Evolutionary conservation across 129 eudicot genomes (phyloP).

Genomic region (Chrysanthemum lavandulifolium): DNA sequence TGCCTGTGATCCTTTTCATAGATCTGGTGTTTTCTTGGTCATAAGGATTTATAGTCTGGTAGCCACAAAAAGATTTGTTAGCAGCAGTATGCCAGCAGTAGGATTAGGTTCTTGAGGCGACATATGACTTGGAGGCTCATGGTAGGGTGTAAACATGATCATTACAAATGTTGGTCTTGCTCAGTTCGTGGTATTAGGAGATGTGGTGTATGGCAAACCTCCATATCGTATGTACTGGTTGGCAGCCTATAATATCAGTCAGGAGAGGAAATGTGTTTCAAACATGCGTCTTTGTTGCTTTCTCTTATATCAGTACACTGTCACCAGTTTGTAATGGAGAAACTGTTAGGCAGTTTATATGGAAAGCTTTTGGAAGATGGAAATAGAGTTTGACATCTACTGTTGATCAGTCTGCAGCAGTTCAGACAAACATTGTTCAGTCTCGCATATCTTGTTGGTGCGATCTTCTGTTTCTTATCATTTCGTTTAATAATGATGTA

Average conservation of each 20-base stretch:
- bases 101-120: constrained; percentile 22
- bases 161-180: neutral
- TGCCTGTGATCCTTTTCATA: neutral
- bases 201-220: neutral
- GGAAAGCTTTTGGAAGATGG: constrained; percentile 25
- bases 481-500: constrained; percentile 26
- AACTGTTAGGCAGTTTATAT: constrained; percentile 8
- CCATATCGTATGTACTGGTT: neutral
- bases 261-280: neutral
- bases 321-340: constrained; percentile 16
- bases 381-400: constrained; percentile 12
- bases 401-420: constrained; percentile 25
- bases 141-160: neutral
- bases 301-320: neutral
- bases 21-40: neutral
- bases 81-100: constrained; percentile 2
- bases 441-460: constrained; percentile 27
- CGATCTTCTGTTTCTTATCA: constrained; percentile 26
- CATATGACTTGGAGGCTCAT: constrained; percentile 1
- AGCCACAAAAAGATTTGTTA: neutral
- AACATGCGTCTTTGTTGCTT: constrained; percentile 14
- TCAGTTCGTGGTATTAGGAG: constrained; percentile 1
- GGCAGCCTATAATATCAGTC: neutral
- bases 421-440: constrained; percentile 29
- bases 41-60: constrained; percentile 11